Evolutionary conservation across 1,284 basidiomycete species (phyloP).

Genomic region (Dichomitus squalens): DNA sequence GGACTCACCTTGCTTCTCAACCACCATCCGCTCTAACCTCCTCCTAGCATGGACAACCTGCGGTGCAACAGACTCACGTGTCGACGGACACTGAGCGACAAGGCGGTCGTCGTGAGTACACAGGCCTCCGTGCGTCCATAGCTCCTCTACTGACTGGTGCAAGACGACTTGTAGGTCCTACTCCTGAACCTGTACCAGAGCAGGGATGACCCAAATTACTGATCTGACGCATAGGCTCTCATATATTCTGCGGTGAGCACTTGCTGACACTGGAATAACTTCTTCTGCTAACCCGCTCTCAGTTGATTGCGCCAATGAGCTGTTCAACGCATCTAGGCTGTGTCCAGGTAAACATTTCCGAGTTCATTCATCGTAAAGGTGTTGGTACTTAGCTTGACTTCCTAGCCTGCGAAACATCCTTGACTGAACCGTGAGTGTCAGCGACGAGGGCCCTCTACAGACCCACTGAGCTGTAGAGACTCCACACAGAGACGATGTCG

Average conservation of each 20-base stretch:
- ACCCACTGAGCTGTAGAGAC: not conserved
- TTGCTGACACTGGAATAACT: not conserved
- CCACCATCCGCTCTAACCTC: not conserved
- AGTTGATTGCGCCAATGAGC: constrained; percentile 85
- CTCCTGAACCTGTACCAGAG: not conserved
- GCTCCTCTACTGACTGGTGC: not conserved
- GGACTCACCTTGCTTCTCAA: not conserved
- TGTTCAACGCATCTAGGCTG: constrained; percentile 73
- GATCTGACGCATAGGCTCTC: constrained; percentile 53
- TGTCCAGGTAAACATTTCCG: constrained; percentile 60
- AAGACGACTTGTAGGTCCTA: constrained; percentile 39
- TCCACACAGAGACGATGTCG: constrained; percentile 72
- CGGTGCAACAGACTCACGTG: constrained; percentile 79
- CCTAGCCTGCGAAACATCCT: constrained; percentile 74
- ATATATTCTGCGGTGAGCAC: constrained; percentile 77
- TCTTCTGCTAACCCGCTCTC: not conserved
- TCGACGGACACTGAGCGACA: constrained; percentile 64
- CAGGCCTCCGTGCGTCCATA: not conserved
- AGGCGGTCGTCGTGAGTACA: constrained; percentile 75
- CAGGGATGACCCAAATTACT: not conserved
- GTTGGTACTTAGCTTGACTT: constrained; percentile 2
- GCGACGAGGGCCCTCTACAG: not conserved
- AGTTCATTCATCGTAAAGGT: no score
- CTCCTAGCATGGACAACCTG: constrained; percentile 43
- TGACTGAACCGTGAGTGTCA: constrained; percentile 67